A percentile compares a stretch with the other conserved stretches of the same genome.
phyloP scores from a whole-genome alignment of 768 basidiomycete species.

The Macrolepiota dolichaula region DNA sequence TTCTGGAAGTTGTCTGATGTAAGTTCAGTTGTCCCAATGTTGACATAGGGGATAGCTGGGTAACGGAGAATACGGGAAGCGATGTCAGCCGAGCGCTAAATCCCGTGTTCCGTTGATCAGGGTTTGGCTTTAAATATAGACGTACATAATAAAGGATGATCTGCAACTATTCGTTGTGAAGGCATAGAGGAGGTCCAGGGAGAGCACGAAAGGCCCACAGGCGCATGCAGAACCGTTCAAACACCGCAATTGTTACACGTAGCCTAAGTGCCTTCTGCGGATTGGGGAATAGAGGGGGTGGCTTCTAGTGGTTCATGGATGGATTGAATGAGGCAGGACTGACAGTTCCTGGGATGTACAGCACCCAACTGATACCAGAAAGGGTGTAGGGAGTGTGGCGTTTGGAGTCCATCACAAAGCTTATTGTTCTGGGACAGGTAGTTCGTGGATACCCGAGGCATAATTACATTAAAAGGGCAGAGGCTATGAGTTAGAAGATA shows the following conservation, averaged over 20 bases:
- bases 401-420: background rate
- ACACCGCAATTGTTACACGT: background rate
- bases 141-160: background rate
- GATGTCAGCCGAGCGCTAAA: background rate
- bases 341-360: background rate
- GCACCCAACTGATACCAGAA: background rate
- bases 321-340: background rate
- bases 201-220: background rate
- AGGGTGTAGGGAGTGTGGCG: background rate
- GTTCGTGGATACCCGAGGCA: background rate
- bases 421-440: background rate
- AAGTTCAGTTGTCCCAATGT: background rate
- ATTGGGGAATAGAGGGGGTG: background rate
- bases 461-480: background rate
- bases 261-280: background rate
- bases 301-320: background rate
- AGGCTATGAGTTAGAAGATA: background rate
- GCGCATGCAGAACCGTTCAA: background rate
- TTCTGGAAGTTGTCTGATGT: background rate
- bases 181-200: background rate
- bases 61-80: background rate
- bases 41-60: background rate
- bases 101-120: background rate
- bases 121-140: background rate
- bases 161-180: background rate